Evolutionary conservation across 805 yeast genomes (phyloP), one percentile per base, ranked within the genome.

Genomic region (Myxozyma sirexii): DNA sequence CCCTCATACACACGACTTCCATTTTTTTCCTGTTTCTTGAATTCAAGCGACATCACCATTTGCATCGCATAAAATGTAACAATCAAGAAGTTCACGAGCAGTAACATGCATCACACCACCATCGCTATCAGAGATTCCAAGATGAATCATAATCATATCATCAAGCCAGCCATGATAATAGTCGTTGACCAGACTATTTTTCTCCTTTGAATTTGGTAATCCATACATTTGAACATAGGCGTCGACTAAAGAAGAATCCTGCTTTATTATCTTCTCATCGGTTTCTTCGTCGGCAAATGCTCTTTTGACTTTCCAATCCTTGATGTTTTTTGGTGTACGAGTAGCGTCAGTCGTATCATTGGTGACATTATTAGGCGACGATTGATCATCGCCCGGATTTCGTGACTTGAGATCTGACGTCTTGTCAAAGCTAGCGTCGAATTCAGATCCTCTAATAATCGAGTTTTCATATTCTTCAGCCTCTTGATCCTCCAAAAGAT

Each of bases 91-190:
- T 17, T 60, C 49, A n/a, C 56, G 29, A 15, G 64, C 64, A 35
- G 31, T 47, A 5, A 60, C 64, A 39, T 60, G 64, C 38, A 60
- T 45, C 13, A 54, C 27, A 5, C 56, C 64, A 3, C 51, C 45
- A 6, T 57, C 56, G 13, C 26, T n/a, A 54, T 60, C 64, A 19
- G 38, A 42, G 31, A 60, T 54, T 17, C 64, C 64, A 17, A 60
- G 26, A 31, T 50, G 56, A 19, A 60, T 60, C 51, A 60, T 38
- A 6, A 59, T 33, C 58, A 38, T 54, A 35, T 60, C 64, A 29
- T 59, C 64, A 10, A 60, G 24, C 64, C 64, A 60, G 27, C 64
- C 64, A 35, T 60, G 64, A 49, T 60, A 59, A 29, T 59, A 60
- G n/a, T 51, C 38, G 33, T 47, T 51, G 19, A 59, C 56, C 12